Base-by-base conservation (phyloP, 2,329 filamentous ascomycete genomes). In the Davidsoniella neocaledoniae region DNA sequence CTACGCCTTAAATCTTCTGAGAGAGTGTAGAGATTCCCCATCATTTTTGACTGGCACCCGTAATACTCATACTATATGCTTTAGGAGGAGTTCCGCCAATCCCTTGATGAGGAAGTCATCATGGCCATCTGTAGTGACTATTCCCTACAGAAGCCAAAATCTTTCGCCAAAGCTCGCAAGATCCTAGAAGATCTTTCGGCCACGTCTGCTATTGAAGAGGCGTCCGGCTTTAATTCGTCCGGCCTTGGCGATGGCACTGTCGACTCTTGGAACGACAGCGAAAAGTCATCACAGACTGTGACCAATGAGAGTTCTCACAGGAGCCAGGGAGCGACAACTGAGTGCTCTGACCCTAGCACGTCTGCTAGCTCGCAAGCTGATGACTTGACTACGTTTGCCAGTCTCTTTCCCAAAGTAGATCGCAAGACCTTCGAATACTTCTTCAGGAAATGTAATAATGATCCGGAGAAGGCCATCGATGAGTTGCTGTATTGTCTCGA, bases 401-500 rank as follows among this genome's bases (percentile, higher is more conserved):
- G 37, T 26, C 52, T 54, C 9, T 53, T 53, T 39, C 41, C 44
- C 16, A 9, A 37, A 21, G 29, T 44, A 14, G 45, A 48, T n/a
- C 29, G 39, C 33, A 45, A 44, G 21, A 36, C 45, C 9, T 43
- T 51, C 36, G 37, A 36, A 10, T 44, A 48, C 40, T 26, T 50
- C 26, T 19, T 48, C 10, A 25, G 41, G 12, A 48, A 51, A 36
- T 37, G 43, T 23, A 38, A 40, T 17, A 44, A 49, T 14, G 41
- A 46, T 33, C 5, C 26, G 14, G n/a, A 45, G 9, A 23, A 71
- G 12, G 77, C 86, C 1, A 79, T 93, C 54, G 86, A 94, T 57
- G 79, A 86, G 52, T 68, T 96, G 10, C 72, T 95, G 29, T 93
- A 83, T 56, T 71, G 86, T 12, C 77, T 83, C 17, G 86, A 81